Evolutionary conservation across 306 rosid genomes (phyloP), one percentile per base, ranked within the genome.

Genomic region (Arachis hypogaea): DNA sequence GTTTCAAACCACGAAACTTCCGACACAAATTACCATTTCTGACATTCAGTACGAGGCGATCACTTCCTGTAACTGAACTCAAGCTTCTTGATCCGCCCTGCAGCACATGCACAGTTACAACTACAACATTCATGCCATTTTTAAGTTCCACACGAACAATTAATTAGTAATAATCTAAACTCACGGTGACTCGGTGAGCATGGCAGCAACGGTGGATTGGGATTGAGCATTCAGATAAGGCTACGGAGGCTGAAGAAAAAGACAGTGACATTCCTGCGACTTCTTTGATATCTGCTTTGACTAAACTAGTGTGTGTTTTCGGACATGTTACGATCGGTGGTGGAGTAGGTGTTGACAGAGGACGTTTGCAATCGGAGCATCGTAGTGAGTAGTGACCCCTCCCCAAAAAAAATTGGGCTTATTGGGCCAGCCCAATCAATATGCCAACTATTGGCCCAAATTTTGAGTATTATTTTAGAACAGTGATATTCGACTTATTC

Each of bases 1-100:
- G 80, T 77, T 84, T 89, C 36, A 93, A 68, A 71, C 90, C 90
- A 63, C 80, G 79, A 86, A 89, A 82, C 36, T 77, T 79, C 74
- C 30, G 75, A 78, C 96, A 86, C 47, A 90, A 81, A 66, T 72
- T 75, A 63, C 72, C 59, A 67, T 79, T 84, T 67, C 86, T 84
- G 57, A 81, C 90, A 66, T 72, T 72, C 43, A 75, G 67, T 60
- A 63, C 58, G 54, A 78, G 75, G 68, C 44, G 69, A 52, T 80
- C 61, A 55, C 85, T 41, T 2, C 44, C 47, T 63, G 72, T 14
- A 14, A 55, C 77, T 22, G 82, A 47, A 28, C 49, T 59, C 11
- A 75, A 82, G 47, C 52, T 68, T 69, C 71, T 77, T 7, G 80
- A 65, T 50, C 73, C 81, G 87, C 56, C 82, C 96, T 90, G 75